Evolutionary conservation across 75 land plant species (phyloP).

Genomic region (Picea sitchensis): DNA sequence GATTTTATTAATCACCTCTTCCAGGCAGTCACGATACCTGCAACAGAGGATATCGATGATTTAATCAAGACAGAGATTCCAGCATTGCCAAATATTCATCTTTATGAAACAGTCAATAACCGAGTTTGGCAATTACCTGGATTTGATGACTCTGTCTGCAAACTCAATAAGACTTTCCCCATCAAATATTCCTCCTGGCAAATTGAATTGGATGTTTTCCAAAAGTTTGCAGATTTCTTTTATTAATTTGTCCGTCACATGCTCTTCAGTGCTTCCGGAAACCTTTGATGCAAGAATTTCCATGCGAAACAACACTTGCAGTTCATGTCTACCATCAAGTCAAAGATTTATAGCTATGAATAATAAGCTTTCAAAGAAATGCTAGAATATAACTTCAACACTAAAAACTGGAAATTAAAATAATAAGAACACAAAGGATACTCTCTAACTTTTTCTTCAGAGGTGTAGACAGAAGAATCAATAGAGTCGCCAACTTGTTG

Average conservation of each 20-base stretch:
- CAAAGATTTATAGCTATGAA: neutral
- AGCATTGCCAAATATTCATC: neutral
- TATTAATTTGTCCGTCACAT: slow-evolving; percentile 37
- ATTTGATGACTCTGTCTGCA: slow-evolving; percentile 49
- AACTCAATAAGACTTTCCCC: slow-evolving; percentile 63
- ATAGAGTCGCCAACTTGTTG: slow-evolving; percentile 9
- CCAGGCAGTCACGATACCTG: slow-evolving; percentile 49
- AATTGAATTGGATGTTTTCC: slow-evolving; percentile 62
- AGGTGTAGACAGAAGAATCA: slow-evolving; percentile 11
- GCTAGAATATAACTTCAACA: neutral
- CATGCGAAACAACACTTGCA: slow-evolving; percentile 83
- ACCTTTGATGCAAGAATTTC: slow-evolving; percentile 58
- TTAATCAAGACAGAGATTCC: neutral
- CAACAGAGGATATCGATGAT: neutral
- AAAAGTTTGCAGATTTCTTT: slow-evolving; percentile 75
- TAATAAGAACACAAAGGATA: slow-evolving; percentile 37
- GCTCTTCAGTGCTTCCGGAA: slow-evolving; percentile 20
- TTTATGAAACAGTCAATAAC: neutral
- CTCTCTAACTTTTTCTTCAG: slow-evolving; percentile 64
- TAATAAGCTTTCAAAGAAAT: slow-evolving; percentile 10
- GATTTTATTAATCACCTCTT: slow-evolving; percentile 35
- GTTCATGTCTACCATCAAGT: slow-evolving; percentile 51
- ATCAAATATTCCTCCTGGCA: slow-evolving; percentile 72
- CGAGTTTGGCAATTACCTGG: slow-evolving; percentile 39
- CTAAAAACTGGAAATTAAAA: neutral